These are phyloP conservation scores for Lactarius pseudohatsudake DNA, from an alignment of 768 basidiomycete species.

Conservation along the genomic window DNA sequence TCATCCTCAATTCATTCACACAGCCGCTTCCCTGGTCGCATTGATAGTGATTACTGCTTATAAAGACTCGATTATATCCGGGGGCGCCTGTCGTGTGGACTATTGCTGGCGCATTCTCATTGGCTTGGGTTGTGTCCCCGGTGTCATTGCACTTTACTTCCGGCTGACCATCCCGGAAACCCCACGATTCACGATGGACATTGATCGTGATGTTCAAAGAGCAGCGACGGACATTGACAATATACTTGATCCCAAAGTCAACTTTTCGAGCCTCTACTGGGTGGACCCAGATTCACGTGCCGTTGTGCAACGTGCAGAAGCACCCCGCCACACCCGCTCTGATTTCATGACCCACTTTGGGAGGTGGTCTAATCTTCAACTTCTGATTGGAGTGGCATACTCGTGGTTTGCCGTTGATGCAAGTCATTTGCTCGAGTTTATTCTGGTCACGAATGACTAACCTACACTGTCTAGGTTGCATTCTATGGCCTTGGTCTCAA, in stretches of 20 bases:
- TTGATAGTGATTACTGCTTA: constrained; percentile 64
- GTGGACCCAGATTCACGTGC: constrained; percentile 59
- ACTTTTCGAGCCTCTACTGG: constrained; percentile 38
- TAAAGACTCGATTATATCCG: constrained; percentile 56
- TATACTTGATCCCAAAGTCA: constrained; percentile 46
- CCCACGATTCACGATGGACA: constrained; percentile 89
- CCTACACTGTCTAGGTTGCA: constrained; percentile 52
- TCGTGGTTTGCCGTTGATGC: constrained; percentile 92
- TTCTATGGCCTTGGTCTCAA: constrained; percentile 90
- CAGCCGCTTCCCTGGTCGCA: constrained; percentile 66
- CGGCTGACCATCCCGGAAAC: constrained; percentile 92
- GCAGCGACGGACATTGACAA: constrained; percentile 70
- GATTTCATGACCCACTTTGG: constrained; percentile 73
- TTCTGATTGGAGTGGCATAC: constrained; percentile 74
- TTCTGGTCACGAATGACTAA: background rate
- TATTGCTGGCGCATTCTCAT: constrained; percentile 85
- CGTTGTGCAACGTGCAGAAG: constrained; percentile 56
- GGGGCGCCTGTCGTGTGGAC: constrained; percentile 57
- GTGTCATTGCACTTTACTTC: constrained; percentile 81
- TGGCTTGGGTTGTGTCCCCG: constrained; percentile 84
- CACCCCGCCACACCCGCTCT: constrained; percentile 59
- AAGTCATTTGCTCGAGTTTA: constrained; percentile 36
- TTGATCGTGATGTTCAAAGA: constrained; percentile 77
- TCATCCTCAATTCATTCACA: background rate
- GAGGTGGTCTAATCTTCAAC: constrained; percentile 72